Conservation (phyloP, 2,329 filamentous ascomycete species). For the Microdochium trichocladiopsis region DNA sequence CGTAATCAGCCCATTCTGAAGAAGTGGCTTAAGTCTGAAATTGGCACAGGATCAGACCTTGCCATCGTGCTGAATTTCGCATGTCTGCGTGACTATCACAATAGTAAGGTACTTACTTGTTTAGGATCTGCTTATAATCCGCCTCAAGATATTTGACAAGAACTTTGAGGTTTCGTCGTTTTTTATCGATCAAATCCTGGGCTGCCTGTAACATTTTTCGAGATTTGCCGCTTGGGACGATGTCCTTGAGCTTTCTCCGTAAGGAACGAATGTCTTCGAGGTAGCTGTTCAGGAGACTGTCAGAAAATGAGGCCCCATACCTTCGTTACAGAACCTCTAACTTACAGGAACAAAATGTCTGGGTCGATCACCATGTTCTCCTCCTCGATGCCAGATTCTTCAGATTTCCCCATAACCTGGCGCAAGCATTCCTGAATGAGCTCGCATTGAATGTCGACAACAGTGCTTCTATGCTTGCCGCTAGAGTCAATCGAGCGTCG, state of each 20-base stretch:
- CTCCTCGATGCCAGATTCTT: slow-evolving; percentile 72
- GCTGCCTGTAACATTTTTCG: slow-evolving; percentile 45
- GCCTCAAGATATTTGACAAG: slow-evolving; percentile 71
- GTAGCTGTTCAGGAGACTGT: slow-evolving; percentile 17
- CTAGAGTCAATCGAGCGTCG: slow-evolving; percentile 78
- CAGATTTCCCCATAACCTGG: slow-evolving; percentile 68
- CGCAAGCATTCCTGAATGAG: slow-evolving; percentile 63
- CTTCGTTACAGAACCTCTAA: slow-evolving; percentile 1
- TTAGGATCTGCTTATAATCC: slow-evolving; percentile 73
- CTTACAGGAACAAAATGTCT: slow-evolving; percentile 61
- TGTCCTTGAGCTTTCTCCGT: slow-evolving; percentile 24
- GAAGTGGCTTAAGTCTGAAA: slow-evolving; percentile 65
- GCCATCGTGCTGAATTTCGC: no score
- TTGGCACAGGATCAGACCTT: no score
- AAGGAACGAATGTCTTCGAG: slow-evolving; percentile 44
- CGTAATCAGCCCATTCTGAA: slow-evolving; percentile 77
- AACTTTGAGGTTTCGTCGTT: slow-evolving; percentile 61
- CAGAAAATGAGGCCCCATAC: no score
- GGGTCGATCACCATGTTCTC: slow-evolving; percentile 69
- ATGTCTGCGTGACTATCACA: no score
- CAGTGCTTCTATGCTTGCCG: slow-evolving; percentile 65
- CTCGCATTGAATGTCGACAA: slow-evolving; percentile 82
- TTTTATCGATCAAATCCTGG: slow-evolving; percentile 47
- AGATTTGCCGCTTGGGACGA: slow-evolving; percentile 42
- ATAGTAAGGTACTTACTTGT: slow-evolving; percentile 35